Base-by-base conservation (phyloP, 768 basidiomycete genomes). In the Mycena rebaudengoi region DNA sequence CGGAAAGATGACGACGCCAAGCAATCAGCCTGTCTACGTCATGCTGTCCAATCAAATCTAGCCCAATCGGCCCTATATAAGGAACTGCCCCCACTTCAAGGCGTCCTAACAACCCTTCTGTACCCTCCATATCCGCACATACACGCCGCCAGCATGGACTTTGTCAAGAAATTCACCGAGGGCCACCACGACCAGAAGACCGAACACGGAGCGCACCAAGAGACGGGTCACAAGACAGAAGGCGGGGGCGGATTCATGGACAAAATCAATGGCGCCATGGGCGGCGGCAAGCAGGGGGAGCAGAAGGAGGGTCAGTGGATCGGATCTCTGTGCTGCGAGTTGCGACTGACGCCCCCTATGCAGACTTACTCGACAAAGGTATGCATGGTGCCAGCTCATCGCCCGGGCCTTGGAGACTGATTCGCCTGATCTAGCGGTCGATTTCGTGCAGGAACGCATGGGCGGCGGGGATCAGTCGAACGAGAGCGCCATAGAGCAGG, bases 401-500 rank as follows among this genome's bases (percentile, higher is more conserved):
- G n/a, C n/a, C n/a, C n/a, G n/a, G 20, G 6, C 23, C 10, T 5
- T 11, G 12, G 6, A 35, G 18, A 32, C 40, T 7, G 39, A 35
- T 48, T n/a, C 21, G 14, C 13, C 11, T 49, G 7, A 40, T 5
- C 25, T 50, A 79, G 80, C 71, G 3, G 76, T 82, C 23, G 81
- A 83, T 52, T 79, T 76, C 56, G 75, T 79, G 16, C 81, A 83
- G 60, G 74, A 82, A 68, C 72, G 75, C 40, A 49, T 79, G 60
- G 64, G 73, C 28, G 65, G 70, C 45, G 82, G 80, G 4, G 68
- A 73, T 30, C 82, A 84, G 72, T 73, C 69, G n/a, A 76, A 84
- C 69, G 82, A 84, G 67, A 75, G 72, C 23, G 80, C 80, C 0
- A 25, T 76, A 25, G 81, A 83, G 69, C 79, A 82, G 64, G 71